Evolutionary conservation across 148 eudicot species (phyloP).

Genomic region (Silene latifolia): DNA sequence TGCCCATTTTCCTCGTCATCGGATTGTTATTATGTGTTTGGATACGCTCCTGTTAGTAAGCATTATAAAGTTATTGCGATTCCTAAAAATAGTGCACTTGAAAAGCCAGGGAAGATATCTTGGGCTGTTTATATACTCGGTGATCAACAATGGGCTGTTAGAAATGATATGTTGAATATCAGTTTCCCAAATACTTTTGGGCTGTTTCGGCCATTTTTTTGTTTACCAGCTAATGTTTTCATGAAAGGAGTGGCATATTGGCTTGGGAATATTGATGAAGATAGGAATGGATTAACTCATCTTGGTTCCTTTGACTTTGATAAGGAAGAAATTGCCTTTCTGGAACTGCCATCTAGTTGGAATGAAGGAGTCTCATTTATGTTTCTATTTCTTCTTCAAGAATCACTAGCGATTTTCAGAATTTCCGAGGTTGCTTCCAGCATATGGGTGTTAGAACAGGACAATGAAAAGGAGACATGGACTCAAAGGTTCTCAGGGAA

Average conservation of each 20-base stretch:
- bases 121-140: neutral
- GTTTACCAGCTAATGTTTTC: neutral
- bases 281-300: neutral
- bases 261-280: neutral
- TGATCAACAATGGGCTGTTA: neutral
- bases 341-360: neutral
- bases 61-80: no score
- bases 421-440: no score
- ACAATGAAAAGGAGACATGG: no score
- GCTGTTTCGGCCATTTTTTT: no score
- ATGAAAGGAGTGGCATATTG: neutral
- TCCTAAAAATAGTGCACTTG: no score
- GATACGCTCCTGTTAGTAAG: no score
- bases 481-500: no score
- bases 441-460: no score
- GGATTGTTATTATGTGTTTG: no score
- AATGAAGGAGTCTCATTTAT: no score
- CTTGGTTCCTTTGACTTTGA: slow-evolving; percentile 10
- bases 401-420: neutral
- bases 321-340: neutral
- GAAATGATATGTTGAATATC: neutral
- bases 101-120: no score
- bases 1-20: no score
- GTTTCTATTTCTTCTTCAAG: neutral
- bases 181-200: neutral